Evolutionary conservation across 2,329 filamentous ascomycete species (phyloP), one percentile per base, ranked within the genome.

Genomic region (Blastomyces gilchristii): DNA sequence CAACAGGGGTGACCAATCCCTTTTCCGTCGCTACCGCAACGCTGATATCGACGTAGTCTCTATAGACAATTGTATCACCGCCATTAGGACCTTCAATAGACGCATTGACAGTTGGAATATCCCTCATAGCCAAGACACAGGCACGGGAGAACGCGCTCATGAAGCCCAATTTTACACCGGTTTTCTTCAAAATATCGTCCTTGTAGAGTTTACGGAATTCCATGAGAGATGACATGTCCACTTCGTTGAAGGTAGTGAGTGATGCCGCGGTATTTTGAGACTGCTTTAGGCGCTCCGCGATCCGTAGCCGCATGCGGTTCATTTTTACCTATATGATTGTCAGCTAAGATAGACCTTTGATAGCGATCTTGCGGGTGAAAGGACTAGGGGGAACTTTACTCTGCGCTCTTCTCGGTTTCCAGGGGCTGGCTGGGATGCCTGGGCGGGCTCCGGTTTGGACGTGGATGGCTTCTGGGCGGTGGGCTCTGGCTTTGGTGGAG

Each of bases 281-380:
- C 77, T 99, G 94, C 85, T 99, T 99, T 68, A 99, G 85, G 70
- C 94, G 91, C 81, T 99, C 94, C 60, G 94, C 91, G 70, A 97
- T 99, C 66, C 94, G 88, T 65, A 97, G 85, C 68, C 94, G 91
- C 94, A 99, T 99, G 68, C 94, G 91, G 82, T 97, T 97, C 94
- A 99, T 99, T 84, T 99, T 99, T 72, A 97, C 91, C 90, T 94
- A 70, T 39, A 16, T 11, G 22, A 22, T 18, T 5, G 45, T 63
- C 34, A 58, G 57, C 37, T 14, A 18, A 47, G n/a, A 22, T 12
- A 9, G 12, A 5, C 34, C 14, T 14, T 50, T 5, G 31, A 34
- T 34, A 34, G 31, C 4, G 31, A 34, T 41, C 41, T 65, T 62
- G 54, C n/a, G 16, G 61, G 28, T 52, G 60, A 47, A 34, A 22